Evolutionary conservation across 2,329 filamentous ascomycete species (phyloP).

Genomic region (Pyricularia pennisetigena): DNA sequence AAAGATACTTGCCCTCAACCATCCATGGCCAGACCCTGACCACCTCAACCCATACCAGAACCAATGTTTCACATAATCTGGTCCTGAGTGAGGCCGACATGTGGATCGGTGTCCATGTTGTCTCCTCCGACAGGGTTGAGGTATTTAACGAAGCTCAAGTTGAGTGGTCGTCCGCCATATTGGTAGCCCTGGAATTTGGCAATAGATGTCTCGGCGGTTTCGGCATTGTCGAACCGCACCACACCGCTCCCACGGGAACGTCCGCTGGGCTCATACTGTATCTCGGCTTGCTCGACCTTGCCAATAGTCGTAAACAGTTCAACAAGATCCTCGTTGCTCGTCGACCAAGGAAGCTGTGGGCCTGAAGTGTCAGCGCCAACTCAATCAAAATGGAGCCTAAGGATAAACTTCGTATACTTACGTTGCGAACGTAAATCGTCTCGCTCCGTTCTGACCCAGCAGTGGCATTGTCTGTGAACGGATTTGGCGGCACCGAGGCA

Average conservation of each 20-base stretch:
- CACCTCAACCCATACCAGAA: neutral
- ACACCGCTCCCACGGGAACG: constrained; percentile 92
- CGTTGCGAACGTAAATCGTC: constrained; percentile 92
- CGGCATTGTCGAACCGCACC: constrained; percentile 77
- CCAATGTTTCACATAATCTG: constrained; percentile 72
- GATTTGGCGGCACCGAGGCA: constrained; percentile 46
- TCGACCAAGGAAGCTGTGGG: constrained; percentile 86
- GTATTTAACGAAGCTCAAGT: constrained; percentile 91
- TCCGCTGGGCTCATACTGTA: constrained; percentile 95
- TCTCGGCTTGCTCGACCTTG: constrained; percentile 97
- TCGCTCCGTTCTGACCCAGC: constrained; percentile 75
- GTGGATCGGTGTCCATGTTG: constrained; percentile 74
- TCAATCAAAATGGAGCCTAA: neutral
- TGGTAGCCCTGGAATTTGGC: constrained; percentile 97
- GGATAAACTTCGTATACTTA: constrained; percentile 38
- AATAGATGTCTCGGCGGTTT: constrained; percentile 88
- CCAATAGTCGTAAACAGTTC: constrained; percentile 97
- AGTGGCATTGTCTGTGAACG: constrained; percentile 89
- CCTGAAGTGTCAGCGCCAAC: constrained; percentile 14
- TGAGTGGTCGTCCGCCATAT: constrained; percentile 89
- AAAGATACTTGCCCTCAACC: neutral
- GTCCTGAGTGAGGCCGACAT: constrained; percentile 78
- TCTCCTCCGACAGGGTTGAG: constrained; percentile 57
- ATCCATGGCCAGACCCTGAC: neutral
- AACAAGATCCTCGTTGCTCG: constrained; percentile 93